These are phyloP conservation scores for Calocera viscosa DNA, from an alignment of 768 basidiomycete genomes.

Conservation along the genomic window DNA sequence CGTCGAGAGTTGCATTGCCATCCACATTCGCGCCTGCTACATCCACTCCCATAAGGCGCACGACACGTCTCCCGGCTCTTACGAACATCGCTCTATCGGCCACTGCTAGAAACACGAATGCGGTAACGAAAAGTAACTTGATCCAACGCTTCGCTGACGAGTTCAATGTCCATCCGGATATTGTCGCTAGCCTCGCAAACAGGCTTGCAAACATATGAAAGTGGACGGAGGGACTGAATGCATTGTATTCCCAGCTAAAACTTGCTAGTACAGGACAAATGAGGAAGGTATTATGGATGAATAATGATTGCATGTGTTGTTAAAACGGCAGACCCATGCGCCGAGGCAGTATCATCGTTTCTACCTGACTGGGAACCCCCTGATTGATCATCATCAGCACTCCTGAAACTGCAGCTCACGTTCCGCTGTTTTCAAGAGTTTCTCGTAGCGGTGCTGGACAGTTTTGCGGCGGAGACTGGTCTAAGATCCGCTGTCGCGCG, in stretches of 20 bases:
- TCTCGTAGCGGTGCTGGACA: no score
- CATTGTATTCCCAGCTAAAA: background rate
- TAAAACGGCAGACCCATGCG: no score
- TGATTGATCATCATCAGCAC: no score
- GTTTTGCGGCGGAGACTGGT: no score
- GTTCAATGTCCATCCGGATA: conserved; percentile 4
- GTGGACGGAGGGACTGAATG: background rate
- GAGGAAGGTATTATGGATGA: background rate
- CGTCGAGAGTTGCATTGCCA: background rate
- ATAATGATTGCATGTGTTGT: background rate
- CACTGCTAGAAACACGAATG: background rate
- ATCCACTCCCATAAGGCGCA: background rate
- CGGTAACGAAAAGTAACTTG: background rate
- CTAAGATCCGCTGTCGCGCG: no score
- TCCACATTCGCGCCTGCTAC: background rate
- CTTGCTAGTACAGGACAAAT: background rate
- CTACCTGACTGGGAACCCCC: no score
- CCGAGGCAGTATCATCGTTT: no score
- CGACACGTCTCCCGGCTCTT: background rate
- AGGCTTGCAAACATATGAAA: background rate
- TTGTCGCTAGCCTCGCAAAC: background rate
- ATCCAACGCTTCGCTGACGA: conserved; percentile 2
- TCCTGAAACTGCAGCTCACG: no score
- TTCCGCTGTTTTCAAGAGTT: no score
- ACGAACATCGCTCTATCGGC: background rate